Base-by-base conservation (phyloP, 495 filamentous ascomycete species). In the Ramalina intermedia region DNA sequence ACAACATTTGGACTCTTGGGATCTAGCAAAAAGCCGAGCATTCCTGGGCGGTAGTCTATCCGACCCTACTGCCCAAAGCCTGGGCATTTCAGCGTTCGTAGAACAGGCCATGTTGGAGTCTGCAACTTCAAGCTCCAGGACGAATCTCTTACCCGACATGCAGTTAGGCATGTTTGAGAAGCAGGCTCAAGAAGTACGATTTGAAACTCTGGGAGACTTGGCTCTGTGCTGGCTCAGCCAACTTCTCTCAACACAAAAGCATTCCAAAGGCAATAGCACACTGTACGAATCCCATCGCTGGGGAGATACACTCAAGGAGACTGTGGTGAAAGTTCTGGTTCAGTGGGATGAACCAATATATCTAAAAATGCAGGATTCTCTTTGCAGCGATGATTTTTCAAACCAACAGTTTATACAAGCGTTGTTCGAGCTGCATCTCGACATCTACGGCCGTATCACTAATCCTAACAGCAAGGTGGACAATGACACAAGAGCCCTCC, bases 391-490 rank as follows among this genome's bases (percentile, higher is more conserved):
- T 69, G 1, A 63, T 71, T 38, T 41, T 52, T 16, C 55, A 62
- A 36, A 52, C 68, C 37, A 16, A 27, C 68, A 75, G n/a, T 76
- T 90, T 60, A 70, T 81, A 1, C 77, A 96, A 56, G 80, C 81
- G 46, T 67, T 93, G 1, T 89, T 87, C 51, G 91, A 99, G 61
- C 69, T 99, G 8, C 87, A 96, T 56, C 69, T 98, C 2, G 90
- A 96, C 48, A 70, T 88, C 7, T 94, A 84, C 55, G 79, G 82
- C 35, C 69, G 78, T 14, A 81, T 86, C 48, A 90, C 82, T 16
- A 80, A 81, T 51, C 80, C 85, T 0, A 81, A 73, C 59, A 87
- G 78, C 50, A 76, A 80, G 13, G 76, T 84, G 18, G 78, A 82
- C 42, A 60, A 67, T 37, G 66, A 56, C 14, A 81, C 75, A 33